Percentiles rank a stretch among this genome's conserved stretches.
phyloP scores from a whole-genome alignment of 2,329 filamentous ascomycete genomes.

The Fusarium incarnatum region DNA sequence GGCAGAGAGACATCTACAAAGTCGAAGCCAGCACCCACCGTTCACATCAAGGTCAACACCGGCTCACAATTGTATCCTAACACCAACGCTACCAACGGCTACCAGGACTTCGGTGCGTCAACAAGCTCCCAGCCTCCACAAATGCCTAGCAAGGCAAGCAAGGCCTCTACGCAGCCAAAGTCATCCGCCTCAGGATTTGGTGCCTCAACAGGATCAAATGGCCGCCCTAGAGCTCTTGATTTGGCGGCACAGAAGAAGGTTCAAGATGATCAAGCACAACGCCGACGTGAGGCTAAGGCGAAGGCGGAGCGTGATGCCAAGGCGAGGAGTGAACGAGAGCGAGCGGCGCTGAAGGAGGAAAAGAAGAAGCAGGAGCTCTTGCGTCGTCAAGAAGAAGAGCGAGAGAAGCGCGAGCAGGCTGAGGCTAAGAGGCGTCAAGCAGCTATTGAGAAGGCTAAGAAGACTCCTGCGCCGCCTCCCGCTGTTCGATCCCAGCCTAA shows the following conservation, averaged over 20 bases:
- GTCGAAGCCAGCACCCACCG: constrained; percentile 73
- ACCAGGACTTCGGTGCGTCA: constrained; percentile 59
- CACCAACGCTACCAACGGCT: constrained; percentile 66
- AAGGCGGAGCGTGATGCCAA: constrained; percentile 83
- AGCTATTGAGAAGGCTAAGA: constrained; percentile 73
- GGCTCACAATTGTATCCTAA: constrained; percentile 71
- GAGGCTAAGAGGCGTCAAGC: constrained; percentile 76
- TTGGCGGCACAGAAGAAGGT: constrained; percentile 85
- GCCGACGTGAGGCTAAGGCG: constrained; percentile 83
- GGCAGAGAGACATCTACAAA: constrained; percentile 69
- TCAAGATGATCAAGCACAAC: constrained; percentile 78
- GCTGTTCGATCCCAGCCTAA: constrained; percentile 66
- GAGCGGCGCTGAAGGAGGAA: constrained; percentile 57
- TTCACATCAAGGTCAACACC: constrained; percentile 75
- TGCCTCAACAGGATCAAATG: constrained; percentile 63
- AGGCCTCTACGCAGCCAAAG: constrained; percentile 71
- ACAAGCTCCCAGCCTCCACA: constrained; percentile 54
- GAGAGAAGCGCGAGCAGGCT: constrained; percentile 69
- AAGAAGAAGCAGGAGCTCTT: constrained; percentile 70
- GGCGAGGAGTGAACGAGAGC: constrained; percentile 71
- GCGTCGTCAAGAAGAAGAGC: constrained; percentile 70
- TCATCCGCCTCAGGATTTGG: constrained; percentile 71
- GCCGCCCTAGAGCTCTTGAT: constrained; percentile 77
- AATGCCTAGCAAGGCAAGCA: constrained; percentile 74
- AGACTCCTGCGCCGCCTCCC: constrained; percentile 71